Conservation (phyloP, 2,329 filamentous ascomycete species). For the Zelopaecilomyces penicillatus region DNA sequence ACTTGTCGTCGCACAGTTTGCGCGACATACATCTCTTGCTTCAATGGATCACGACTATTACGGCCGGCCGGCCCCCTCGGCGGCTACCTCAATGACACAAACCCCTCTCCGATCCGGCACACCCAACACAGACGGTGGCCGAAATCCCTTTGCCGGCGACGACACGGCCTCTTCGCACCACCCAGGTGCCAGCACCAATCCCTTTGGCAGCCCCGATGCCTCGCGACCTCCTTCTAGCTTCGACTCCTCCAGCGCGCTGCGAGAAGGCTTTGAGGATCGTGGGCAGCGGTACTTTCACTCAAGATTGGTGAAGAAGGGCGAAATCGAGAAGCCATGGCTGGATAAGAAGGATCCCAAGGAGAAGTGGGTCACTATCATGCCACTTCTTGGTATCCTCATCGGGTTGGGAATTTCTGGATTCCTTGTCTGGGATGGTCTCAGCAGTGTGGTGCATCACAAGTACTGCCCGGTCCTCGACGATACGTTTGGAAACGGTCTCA, state of each 20-base stretch:
- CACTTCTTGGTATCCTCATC: conserved; percentile 59
- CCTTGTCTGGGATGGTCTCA: conserved; percentile 66
- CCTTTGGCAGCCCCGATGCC: conserved; percentile 35
- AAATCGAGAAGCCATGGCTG: conserved; percentile 70
- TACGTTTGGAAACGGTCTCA: conserved; percentile 51
- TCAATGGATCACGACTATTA: conserved; percentile 24
- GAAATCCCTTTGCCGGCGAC: conserved; percentile 34
- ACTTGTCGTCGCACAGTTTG: background rate
- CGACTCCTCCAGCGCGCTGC: conserved; percentile 33
- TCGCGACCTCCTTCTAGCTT: conserved; percentile 42
- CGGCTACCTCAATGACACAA: conserved; percentile 27
- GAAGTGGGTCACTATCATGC: conserved; percentile 81
- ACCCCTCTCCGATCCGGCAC: conserved; percentile 35
- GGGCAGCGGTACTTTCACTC: conserved; percentile 62
- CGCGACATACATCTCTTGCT: too few species aligned
- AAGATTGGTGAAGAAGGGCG: conserved; percentile 61
- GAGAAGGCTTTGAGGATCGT: conserved; percentile 27
- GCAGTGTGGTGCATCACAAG: conserved; percentile 63
- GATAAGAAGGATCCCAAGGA: conserved; percentile 66
- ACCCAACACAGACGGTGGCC: conserved; percentile 31
- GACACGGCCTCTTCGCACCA: conserved; percentile 29
- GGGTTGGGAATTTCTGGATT: conserved; percentile 62
- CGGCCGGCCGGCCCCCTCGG: conserved; percentile 23
- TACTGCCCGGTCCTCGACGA: conserved; percentile 64
- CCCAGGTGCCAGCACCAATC: conserved; percentile 26